A percentile compares a stretch with the other conserved stretches of the same genome.
Evolutionary conservation across 108 stramenopile genomes (phyloP).

Genomic region (Aurantiochytrium sp.): DNA sequence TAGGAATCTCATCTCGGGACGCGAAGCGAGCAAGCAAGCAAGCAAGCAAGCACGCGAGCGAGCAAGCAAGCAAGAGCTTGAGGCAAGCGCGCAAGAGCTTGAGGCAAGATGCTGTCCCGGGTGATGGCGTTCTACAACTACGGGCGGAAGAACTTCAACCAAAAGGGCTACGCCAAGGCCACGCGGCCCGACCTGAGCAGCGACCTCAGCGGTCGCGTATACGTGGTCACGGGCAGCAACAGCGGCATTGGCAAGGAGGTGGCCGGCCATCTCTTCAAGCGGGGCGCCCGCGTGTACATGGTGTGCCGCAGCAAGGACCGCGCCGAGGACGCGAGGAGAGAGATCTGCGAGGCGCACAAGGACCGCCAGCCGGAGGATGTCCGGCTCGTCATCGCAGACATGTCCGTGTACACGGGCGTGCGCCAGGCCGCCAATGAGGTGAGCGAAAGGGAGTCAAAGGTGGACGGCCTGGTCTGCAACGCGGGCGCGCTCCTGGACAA

Average conservation of each 20-base stretch:
- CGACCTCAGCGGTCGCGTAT: constrained; percentile 25
- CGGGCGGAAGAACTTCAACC: constrained; percentile 31
- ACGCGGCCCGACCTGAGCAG: background rate
- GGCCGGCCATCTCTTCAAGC: constrained; percentile 41
- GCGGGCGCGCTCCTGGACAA: constrained; percentile 82
- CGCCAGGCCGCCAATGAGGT: constrained; percentile 56
- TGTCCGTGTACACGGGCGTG: constrained; percentile 63
- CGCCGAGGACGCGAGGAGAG: constrained; percentile 67
- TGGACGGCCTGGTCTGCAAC: constrained; percentile 83
- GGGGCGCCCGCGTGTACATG: constrained; percentile 79
- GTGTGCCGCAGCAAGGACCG: constrained; percentile 77
- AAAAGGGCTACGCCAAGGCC: constrained; percentile 37
- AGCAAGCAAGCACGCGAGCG: no score
- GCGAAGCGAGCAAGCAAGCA: no score
- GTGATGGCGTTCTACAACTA: constrained; percentile 36
- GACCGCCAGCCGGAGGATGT: constrained; percentile 61
- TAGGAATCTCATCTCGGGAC: no score
- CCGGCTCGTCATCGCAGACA: constrained; percentile 61
- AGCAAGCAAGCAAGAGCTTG: no score
- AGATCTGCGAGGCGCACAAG: constrained; percentile 56
- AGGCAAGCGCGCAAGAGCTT: no score
- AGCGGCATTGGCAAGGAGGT: constrained; percentile 39
- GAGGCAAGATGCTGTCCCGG: background rate
- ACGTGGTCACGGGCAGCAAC: constrained; percentile 41
- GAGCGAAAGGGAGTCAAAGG: constrained; percentile 55